phyloP scores from a whole-genome alignment of 805 yeast species.

The Starmerella apis region DNA sequence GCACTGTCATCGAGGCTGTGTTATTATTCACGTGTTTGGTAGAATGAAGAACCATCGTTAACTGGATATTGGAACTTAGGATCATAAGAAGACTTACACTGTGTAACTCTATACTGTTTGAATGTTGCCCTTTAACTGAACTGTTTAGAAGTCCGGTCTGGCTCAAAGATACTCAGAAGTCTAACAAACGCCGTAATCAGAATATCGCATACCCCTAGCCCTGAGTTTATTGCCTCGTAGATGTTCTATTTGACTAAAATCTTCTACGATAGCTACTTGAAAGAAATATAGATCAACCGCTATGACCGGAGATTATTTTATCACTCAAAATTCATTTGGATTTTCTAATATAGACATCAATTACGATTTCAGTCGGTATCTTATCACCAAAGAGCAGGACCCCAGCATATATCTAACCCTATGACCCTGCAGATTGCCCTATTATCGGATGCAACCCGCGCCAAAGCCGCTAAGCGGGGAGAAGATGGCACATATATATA shows the following conservation, averaged over 20 bases:
- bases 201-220: background rate
- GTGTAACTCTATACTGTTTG: too few species aligned
- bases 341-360: too few species aligned
- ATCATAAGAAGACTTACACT: too few species aligned
- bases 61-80: too few species aligned
- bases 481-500: background rate
- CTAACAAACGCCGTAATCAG: background rate
- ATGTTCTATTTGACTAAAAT: too few species aligned
- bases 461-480: background rate
- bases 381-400: background rate
- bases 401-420: background rate
- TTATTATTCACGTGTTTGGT: background rate
- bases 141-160: too few species aligned
- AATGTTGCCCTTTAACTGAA: too few species aligned
- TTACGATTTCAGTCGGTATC: background rate
- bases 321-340: too few species aligned
- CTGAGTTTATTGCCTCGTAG: background rate
- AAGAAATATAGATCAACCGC: too few species aligned
- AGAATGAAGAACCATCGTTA: background rate
- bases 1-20: slow-evolving; percentile 3
- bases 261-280: too few species aligned
- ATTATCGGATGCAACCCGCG: background rate
- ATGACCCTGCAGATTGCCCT: background rate
- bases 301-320: too few species aligned
- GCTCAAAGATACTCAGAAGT: too few species aligned